Conservation (phyloP, 1,139 yeast genomes). For the Eremothecium cymbalariae region DNA sequence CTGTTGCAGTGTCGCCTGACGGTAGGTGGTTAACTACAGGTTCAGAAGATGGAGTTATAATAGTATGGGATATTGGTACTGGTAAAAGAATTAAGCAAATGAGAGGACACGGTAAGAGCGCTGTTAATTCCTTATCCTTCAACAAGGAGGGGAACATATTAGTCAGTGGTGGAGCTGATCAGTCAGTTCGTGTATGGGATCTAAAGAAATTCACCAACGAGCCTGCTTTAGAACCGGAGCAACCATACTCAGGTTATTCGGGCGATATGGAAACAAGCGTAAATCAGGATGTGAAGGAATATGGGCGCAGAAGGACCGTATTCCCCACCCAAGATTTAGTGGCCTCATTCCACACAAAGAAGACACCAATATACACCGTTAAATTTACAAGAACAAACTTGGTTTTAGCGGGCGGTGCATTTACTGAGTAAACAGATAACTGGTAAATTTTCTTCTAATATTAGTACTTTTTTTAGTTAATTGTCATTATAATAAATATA, state of each 20-base stretch:
- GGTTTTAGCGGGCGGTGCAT: conserved; percentile 90
- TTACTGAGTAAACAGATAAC: conserved; percentile 34
- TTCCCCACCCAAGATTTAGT: conserved; percentile 81
- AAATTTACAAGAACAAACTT: conserved; percentile 85
- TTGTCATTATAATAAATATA: too few relatives aligned
- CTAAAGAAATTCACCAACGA: conserved; percentile 77
- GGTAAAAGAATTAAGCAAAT: conserved; percentile 76
- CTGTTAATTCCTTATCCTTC: conserved; percentile 79
- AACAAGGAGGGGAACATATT: conserved; percentile 82
- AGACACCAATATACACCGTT: conserved; percentile 89
- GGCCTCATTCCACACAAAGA: conserved; percentile 89
- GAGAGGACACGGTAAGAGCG: conserved; percentile 86
- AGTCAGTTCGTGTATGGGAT: conserved; percentile 94
- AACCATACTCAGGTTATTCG: conserved; percentile 38
- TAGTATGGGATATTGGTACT: conserved; percentile 90
- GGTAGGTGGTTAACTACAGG: conserved; percentile 96
- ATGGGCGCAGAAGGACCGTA: conserved; percentile 53
- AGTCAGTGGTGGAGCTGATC: conserved; percentile 90
- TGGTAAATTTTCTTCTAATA: background rate
- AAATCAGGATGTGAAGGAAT: conserved; percentile 32
- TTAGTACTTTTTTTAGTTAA: too few relatives aligned
- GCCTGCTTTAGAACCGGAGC: conserved; percentile 75
- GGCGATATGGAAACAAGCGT: conserved; percentile 34
- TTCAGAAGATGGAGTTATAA: conserved; percentile 84
- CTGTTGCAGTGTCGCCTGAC: conserved; percentile 87